A percentile compares a stretch with the other conserved stretches of the same genome.
phyloP scores from a whole-genome alignment of 169 alveolate genomes.

The Perkinsus olseni region DNA sequence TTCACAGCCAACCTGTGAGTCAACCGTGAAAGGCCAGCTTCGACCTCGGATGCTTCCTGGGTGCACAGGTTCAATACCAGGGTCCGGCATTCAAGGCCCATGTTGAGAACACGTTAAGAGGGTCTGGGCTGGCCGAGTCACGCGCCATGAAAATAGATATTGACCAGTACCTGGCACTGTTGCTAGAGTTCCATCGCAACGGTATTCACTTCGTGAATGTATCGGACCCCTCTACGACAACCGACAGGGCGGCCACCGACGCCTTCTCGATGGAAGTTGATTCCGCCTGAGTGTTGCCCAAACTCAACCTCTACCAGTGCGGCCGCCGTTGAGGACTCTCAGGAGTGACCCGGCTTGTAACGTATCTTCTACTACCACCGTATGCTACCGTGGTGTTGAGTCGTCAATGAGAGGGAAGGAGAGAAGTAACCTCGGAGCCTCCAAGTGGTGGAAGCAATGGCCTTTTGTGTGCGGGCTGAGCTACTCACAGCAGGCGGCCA shows the following conservation, averaged over 20 bases:
- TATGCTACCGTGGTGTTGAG: not conserved
- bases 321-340: not conserved
- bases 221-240: not conserved
- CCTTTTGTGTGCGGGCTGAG: not conserved
- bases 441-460: not conserved
- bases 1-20: constrained; percentile 29
- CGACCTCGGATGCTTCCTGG: not conserved
- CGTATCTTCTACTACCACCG: not conserved
- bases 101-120: constrained; percentile 45
- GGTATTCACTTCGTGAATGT: constrained; percentile 68
- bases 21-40: constrained; percentile 9
- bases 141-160: constrained; percentile 73
- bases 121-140: constrained; percentile 46
- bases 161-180: constrained; percentile 68
- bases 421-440: not conserved
- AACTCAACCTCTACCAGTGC: too few species aligned
- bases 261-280: not conserved
- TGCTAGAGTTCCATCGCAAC: constrained; percentile 69
- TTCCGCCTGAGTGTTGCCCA: too few species aligned
- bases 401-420: not conserved
- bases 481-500: not conserved
- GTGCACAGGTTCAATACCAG: not conserved
- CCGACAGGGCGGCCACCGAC: not conserved
- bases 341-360: not conserved
- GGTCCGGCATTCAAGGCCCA: constrained; percentile 21